Evolutionary conservation across 2,329 filamentous ascomycete species (phyloP).

Genomic region (Fusarium sp.): DNA sequence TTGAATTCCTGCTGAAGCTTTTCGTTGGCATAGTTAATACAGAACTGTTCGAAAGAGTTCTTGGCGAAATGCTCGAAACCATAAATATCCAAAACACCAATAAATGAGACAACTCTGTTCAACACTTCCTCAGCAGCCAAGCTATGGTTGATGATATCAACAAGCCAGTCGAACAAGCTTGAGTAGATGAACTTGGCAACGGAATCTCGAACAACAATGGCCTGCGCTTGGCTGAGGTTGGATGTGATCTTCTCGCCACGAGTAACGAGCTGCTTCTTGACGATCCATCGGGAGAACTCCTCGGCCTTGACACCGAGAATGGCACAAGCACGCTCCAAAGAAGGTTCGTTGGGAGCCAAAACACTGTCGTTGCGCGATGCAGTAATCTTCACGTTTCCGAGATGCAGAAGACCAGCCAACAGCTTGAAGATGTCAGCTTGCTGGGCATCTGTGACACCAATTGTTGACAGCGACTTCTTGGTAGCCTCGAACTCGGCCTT

Average conservation of each 20-base stretch:
- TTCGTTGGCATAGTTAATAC: slow-evolving; percentile 99
- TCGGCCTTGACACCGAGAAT: slow-evolving; percentile 88
- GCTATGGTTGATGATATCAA: slow-evolving; percentile 94
- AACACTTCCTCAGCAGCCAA: slow-evolving; percentile 90
- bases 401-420: slow-evolving; percentile 88
- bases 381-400: slow-evolving; percentile 96
- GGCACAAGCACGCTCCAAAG: slow-evolving; percentile 81
- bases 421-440: slow-evolving; percentile 91
- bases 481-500: slow-evolving; percentile 93
- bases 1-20: slow-evolving; percentile 99
- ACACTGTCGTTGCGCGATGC: slow-evolving; percentile 90
- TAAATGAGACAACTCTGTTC: slow-evolving; percentile 86
- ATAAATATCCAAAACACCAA: slow-evolving; percentile 99
- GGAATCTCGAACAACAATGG: slow-evolving; percentile 93
- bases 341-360: slow-evolving; percentile 82
- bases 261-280: slow-evolving; percentile 98
- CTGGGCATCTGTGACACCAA: slow-evolving; percentile 80
- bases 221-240: slow-evolving; percentile 92
- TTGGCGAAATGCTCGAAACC: slow-evolving; percentile 99
- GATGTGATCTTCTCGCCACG: slow-evolving; percentile 98
- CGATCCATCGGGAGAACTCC: slow-evolving; percentile 96
- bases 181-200: slow-evolving; percentile 99
- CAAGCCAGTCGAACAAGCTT: slow-evolving; percentile 97
- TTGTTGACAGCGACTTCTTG: slow-evolving; percentile 84
- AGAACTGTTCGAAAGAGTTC: slow-evolving; percentile 99